Percentiles rank a stretch among this genome's conserved stretches.
phyloP scores from a whole-genome alignment of 2,329 filamentous ascomycete species.

The Fusarium paranaense region DNA sequence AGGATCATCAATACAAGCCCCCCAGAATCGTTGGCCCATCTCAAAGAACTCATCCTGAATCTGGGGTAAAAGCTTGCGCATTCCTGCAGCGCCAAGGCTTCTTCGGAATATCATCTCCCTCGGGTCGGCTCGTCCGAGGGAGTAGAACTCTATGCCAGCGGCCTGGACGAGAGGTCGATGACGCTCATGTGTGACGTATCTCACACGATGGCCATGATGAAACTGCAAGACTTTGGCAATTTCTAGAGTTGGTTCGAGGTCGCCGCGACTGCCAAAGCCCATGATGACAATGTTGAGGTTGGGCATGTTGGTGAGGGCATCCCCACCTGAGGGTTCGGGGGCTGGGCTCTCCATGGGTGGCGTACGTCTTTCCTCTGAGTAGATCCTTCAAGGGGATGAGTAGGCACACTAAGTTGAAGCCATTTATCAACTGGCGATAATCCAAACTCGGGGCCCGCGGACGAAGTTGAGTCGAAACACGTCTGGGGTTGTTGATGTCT shows the following conservation, averaged over 20 bases:
- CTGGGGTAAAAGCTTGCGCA: background rate
- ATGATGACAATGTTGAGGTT: constrained; percentile 8
- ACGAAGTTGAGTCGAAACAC: background rate
- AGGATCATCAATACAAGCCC: background rate
- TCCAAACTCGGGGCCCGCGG: background rate
- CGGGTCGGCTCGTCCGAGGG: background rate
- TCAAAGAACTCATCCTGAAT: background rate
- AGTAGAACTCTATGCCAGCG: background rate
- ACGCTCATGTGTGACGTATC: background rate
- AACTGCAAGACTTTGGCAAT: constrained; percentile 1
- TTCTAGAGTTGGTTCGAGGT: constrained; percentile 2
- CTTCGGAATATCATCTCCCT: background rate
- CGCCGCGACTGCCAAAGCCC: background rate
- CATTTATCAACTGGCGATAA: background rate
- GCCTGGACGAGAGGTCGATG: background rate
- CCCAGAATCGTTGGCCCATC: background rate
- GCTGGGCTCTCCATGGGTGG: background rate
- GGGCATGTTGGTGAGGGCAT: background rate
- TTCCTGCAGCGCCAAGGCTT: background rate
- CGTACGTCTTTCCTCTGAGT: background rate
- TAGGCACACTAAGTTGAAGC: background rate
- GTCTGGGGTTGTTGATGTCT: background rate
- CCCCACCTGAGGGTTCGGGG: too few relatives aligned
- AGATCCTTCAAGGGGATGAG: background rate
- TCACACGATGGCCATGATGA: background rate